Conservation (phyloP, 768 basidiomycete species). For the Dentipellis fragilis region DNA sequence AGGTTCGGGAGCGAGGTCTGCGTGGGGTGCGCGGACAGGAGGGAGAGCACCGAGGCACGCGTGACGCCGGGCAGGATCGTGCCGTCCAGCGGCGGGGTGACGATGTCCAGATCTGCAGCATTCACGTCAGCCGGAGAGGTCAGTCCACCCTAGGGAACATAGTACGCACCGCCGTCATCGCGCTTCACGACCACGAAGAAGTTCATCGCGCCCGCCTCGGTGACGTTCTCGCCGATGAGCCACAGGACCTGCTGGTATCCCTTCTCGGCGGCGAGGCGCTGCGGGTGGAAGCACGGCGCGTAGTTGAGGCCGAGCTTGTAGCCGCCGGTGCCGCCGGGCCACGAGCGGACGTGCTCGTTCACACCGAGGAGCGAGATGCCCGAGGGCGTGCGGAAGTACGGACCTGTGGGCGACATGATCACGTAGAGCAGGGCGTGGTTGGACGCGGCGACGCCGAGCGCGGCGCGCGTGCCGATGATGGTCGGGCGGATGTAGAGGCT, state of each 20-base stretch:
- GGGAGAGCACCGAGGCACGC: conserved; percentile 70
- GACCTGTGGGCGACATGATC: conserved; percentile 57
- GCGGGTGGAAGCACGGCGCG: conserved; percentile 26
- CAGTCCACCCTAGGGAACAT: background rate
- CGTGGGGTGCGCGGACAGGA: conserved; percentile 53
- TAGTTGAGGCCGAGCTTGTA: conserved; percentile 36
- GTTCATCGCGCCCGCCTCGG: conserved; percentile 40
- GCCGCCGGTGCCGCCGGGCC: conserved; percentile 41
- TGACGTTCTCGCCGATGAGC: conserved; percentile 29
- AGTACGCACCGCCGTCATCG: conserved; percentile 24
- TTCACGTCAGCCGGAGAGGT: conserved; percentile 10
- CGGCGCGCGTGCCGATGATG: conserved; percentile 39
- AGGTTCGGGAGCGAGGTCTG: conserved; percentile 28
- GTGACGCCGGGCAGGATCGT: conserved; percentile 92
- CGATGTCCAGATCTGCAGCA: conserved; percentile 56
- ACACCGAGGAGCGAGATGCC: conserved; percentile 33
- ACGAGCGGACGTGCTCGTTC: conserved; percentile 35
- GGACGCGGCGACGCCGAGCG: conserved; percentile 64
- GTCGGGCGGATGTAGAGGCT: conserved; percentile 85
- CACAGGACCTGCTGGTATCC: conserved; percentile 44
- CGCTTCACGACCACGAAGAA: conserved; percentile 34
- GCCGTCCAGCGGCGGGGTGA: conserved; percentile 85
- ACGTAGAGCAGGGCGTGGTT: conserved; percentile 80
- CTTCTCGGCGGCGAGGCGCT: conserved; percentile 32
- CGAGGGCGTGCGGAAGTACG: conserved; percentile 29